These are phyloP conservation scores for Cytospora schulzeri DNA, from an alignment of 2,329 filamentous ascomycete genomes.

Conservation along the genomic window DNA sequence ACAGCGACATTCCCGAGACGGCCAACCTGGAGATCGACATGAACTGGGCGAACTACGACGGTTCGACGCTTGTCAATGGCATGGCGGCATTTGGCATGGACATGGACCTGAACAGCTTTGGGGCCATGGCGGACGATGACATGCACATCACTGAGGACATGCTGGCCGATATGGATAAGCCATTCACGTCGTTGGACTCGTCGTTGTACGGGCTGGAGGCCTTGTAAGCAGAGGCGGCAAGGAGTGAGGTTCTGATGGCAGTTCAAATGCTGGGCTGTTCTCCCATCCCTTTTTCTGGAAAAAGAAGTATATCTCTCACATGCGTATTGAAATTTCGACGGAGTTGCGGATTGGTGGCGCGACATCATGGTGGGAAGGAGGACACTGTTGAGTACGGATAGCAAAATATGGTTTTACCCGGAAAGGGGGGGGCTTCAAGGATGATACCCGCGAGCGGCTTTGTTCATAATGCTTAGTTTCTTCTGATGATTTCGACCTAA, in stretches of 20 bases:
- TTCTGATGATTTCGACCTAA: background rate
- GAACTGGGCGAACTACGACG: constrained; percentile 45
- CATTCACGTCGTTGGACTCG: constrained; percentile 52
- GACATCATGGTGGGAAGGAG: background rate
- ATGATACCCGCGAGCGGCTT: constrained; percentile 28
- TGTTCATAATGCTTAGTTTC: constrained; percentile 5
- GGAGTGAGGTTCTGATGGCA: background rate
- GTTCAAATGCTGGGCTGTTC: background rate
- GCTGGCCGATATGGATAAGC: constrained; percentile 51
- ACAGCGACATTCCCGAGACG: constrained; percentile 62
- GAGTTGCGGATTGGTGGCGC: constrained; percentile 15
- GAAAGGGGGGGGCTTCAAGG: constrained; percentile 20
- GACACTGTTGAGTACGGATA: constrained; percentile 4
- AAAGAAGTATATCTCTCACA: constrained; percentile 4
- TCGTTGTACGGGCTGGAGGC: constrained; percentile 45
- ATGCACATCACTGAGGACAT: constrained; percentile 21
- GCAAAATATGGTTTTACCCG: constrained; percentile 25
- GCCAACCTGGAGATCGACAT: constrained; percentile 56
- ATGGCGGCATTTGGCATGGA: constrained; percentile 34
- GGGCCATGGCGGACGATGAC: constrained; percentile 32
- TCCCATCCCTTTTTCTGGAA: background rate
- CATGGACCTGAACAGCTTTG: constrained; percentile 44
- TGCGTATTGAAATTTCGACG: constrained; percentile 1
- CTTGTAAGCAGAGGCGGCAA: background rate
- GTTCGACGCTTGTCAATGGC: constrained; percentile 41